Percentiles rank a stretch among this genome's conserved stretches.
These are phyloP conservation scores for Hyaloperonospora arabidopsidis DNA, from an alignment of 352 stramenopile genomes.

Conservation along the genomic window DNA sequence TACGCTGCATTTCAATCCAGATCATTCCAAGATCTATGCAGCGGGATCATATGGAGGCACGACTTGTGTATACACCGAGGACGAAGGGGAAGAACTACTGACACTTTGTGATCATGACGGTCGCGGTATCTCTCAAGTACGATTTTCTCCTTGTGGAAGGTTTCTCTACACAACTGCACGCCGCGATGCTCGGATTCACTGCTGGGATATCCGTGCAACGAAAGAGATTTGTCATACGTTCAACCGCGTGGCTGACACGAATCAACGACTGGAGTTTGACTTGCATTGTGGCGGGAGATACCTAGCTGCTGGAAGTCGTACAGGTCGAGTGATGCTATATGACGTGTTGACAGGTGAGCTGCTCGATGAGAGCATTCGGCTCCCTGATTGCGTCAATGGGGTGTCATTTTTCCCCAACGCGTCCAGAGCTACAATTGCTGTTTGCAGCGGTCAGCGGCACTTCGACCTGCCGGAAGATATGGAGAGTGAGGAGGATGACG, in stretches of 20 bases:
- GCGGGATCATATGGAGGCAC: constrained; percentile 77
- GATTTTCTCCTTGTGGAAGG: constrained; percentile 65
- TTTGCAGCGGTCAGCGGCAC: constrained; percentile 59
- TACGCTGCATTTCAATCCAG: constrained; percentile 72
- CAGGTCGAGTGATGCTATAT: constrained; percentile 47
- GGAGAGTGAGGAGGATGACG: constrained; percentile 29
- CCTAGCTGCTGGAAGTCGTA: constrained; percentile 52
- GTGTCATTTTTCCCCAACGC: constrained; percentile 69
- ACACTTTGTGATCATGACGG: constrained; percentile 61
- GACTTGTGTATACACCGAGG: constrained; percentile 81
- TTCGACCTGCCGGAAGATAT: constrained; percentile 61
- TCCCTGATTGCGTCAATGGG: constrained; percentile 61
- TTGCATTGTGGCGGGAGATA: constrained; percentile 54
- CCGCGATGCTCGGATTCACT: constrained; percentile 63
- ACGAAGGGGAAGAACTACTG: constrained; percentile 57
- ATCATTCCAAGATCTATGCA: constrained; percentile 81
- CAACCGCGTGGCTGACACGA: constrained; percentile 49
- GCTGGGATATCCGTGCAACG: constrained; percentile 78
- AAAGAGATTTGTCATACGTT: constrained; percentile 63
- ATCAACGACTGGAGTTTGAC: constrained; percentile 75
- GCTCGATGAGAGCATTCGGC: constrained; percentile 36
- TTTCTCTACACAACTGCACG: constrained; percentile 72
- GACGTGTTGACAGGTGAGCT: constrained; percentile 45
- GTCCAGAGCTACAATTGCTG: constrained; percentile 33
- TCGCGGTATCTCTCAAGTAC: constrained; percentile 70